A percentile compares a stretch with the other conserved stretches of the same genome.
These are phyloP conservation scores for Ceratocystis destructans DNA, from an alignment of 2,329 filamentous ascomycete genomes.

Conservation along the genomic window DNA sequence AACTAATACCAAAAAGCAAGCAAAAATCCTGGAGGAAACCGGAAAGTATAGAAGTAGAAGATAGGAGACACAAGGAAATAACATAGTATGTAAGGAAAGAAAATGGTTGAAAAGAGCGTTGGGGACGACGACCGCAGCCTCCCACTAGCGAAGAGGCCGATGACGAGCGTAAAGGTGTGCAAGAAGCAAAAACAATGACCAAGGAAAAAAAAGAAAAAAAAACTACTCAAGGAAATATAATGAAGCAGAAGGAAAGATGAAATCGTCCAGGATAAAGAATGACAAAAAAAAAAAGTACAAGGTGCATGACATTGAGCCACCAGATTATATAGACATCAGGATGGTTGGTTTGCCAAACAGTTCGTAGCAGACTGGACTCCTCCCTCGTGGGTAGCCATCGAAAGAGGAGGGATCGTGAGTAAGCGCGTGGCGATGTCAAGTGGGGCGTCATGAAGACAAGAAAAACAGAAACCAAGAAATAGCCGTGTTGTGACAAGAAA, in stretches of 20 bases:
- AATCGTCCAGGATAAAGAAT: conserved; percentile 1
- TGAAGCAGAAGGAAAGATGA: not conserved
- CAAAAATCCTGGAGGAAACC: not conserved
- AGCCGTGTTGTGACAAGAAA: not conserved
- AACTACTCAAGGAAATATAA: conserved; percentile 1
- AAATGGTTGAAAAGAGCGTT: conserved; percentile 2
- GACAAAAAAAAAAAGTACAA: conserved; percentile 4
- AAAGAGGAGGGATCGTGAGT: not conserved
- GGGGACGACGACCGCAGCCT: not conserved
- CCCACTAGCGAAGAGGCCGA: not conserved
- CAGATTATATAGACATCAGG: not conserved
- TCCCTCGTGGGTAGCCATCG: not conserved
- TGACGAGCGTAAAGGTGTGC: not conserved
- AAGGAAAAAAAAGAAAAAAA: conserved; percentile 1
- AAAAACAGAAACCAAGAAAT: conserved; percentile 5
- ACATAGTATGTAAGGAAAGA: conserved; percentile 1
- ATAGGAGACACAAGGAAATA: not conserved
- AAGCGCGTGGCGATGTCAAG: not conserved
- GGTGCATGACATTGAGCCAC: not conserved
- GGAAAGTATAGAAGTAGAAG: not conserved
- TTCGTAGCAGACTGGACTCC: not conserved
- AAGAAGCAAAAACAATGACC: conserved; percentile 9
- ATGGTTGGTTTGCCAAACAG: not conserved
- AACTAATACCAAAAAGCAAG: not conserved
- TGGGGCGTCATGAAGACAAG: not conserved